Base-by-base conservation (phyloP, 1,139 yeast species). In the Yamadazyma triangularis region DNA sequence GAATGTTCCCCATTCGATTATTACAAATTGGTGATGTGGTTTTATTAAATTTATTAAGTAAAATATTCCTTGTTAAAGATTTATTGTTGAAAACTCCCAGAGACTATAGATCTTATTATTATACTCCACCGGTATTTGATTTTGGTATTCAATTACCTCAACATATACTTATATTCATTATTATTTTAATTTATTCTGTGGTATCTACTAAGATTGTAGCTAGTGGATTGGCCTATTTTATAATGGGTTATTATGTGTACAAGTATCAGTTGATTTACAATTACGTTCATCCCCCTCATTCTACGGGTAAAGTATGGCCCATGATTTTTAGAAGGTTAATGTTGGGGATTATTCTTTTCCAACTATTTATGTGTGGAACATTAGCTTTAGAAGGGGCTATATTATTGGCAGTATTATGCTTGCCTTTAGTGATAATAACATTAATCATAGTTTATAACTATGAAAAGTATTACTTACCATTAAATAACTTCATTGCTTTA, bases 231-330 rank as follows among this genome's bases (percentile, higher is more conserved):
- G 70, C 73, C 10, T 79, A 79, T 47, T 79, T 79, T 42, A 51
- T 72, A 2, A 48, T 79, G 29, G 86, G 86, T 1, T 76, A 70
- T 44, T 75, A 75, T 50, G 81, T 78, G 7, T 78, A 77, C 53
- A 79, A 79, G 51, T 79, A 79, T 50, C 86, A 79, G 52, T 58
- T 79, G 32, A 65, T 78, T 23, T 79, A 78, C 44, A 73, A 80
- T 20, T 75, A 77, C 62, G 82, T 78, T 9, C 86, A 79, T 46
- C 80, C 84, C 1, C 82, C 79, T 12, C 86, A 79, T 50, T 77
- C 84, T 10, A 79, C 85, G 0, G 86, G 85, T 2, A 77, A 77
- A 46, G 77, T 77, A 8, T 79, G 86, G 86, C 83, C 84, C 2
- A 70, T 79, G 63, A 73, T 79, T 9, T 77, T 77, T 40, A 57